These are phyloP conservation scores for Metschnikowia lunata DNA, from an alignment of 805 yeast species.

Conservation along the genomic window DNA sequence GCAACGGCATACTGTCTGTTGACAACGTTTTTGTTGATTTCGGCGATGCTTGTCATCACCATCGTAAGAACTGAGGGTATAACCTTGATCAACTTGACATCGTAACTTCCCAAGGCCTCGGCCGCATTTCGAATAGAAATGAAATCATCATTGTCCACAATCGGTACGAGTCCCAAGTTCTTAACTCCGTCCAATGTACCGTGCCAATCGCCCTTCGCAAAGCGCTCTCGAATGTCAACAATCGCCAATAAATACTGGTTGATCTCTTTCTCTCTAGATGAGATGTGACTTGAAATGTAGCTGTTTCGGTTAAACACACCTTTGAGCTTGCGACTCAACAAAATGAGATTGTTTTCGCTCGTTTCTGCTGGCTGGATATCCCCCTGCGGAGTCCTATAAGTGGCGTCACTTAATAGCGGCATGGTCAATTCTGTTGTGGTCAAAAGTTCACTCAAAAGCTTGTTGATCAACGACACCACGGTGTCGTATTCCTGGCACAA, in stretches of 20 bases:
- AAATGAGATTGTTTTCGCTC: slow-evolving; percentile 45
- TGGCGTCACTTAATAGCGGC: slow-evolving; percentile 42
- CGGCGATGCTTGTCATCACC: slow-evolving; percentile 73
- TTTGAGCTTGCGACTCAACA: slow-evolving; percentile 43
- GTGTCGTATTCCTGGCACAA: slow-evolving; percentile 83
- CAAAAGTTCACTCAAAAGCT: slow-evolving; percentile 72
- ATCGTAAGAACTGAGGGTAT: slow-evolving; percentile 77
- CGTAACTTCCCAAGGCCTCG: slow-evolving; percentile 48
- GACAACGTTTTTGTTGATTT: slow-evolving; percentile 45
- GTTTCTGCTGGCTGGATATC: slow-evolving; percentile 27
- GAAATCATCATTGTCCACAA: slow-evolving; percentile 44
- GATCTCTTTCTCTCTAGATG: slow-evolving; percentile 56
- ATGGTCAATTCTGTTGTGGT: slow-evolving; percentile 65
- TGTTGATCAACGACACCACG: slow-evolving; percentile 70
- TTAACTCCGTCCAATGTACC: slow-evolving; percentile 52
- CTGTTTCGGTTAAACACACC: slow-evolving; percentile 50
- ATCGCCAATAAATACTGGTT: slow-evolving; percentile 61
- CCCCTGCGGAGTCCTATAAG: slow-evolving; percentile 36
- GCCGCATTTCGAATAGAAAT: slow-evolving; percentile 61
- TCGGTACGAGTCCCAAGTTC: slow-evolving; percentile 63
- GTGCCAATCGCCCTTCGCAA: slow-evolving; percentile 55
- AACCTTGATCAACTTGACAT: slow-evolving; percentile 71
- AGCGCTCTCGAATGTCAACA: slow-evolving; percentile 61
- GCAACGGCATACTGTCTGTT: slow-evolving; percentile 41
- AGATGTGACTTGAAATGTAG: slow-evolving; percentile 53